Conservation (phyloP, 257 asterid species). For the Petrea volubilis region DNA sequence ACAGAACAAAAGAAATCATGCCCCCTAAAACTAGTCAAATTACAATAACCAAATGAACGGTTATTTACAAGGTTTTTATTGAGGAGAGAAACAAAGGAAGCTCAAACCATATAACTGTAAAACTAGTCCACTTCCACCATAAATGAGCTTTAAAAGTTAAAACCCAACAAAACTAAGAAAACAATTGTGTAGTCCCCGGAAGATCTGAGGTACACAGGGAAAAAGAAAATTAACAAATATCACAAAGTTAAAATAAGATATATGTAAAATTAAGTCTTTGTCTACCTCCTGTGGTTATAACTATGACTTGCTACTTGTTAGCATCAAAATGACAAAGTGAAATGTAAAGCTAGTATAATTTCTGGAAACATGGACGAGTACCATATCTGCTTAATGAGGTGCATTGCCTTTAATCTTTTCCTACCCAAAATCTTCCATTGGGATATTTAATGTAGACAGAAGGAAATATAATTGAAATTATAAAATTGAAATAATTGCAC, state of each 20-base stretch:
- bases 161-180: neutral
- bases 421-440: neutral
- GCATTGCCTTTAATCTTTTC: neutral
- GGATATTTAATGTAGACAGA: neutral
- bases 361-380: neutral
- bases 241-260: neutral
- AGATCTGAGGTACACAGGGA: neutral
- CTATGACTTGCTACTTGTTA: neutral
- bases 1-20: neutral
- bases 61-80: too few relatives aligned
- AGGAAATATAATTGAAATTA: neutral
- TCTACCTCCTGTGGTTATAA: neutral
- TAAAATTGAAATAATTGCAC: neutral
- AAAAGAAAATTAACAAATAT: neutral
- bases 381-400: neutral
- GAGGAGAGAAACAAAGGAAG: neutral
- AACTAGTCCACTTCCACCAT: neutral
- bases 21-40: neutral
- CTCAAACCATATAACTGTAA: neutral
- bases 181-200: neutral
- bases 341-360: neutral
- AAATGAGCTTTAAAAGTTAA: neutral
- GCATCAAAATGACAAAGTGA: neutral
- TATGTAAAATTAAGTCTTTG: neutral
- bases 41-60: neutral